These are phyloP conservation scores for Podospora comata DNA, from an alignment of 495 filamentous ascomycete species.

Conservation along the genomic window DNA sequence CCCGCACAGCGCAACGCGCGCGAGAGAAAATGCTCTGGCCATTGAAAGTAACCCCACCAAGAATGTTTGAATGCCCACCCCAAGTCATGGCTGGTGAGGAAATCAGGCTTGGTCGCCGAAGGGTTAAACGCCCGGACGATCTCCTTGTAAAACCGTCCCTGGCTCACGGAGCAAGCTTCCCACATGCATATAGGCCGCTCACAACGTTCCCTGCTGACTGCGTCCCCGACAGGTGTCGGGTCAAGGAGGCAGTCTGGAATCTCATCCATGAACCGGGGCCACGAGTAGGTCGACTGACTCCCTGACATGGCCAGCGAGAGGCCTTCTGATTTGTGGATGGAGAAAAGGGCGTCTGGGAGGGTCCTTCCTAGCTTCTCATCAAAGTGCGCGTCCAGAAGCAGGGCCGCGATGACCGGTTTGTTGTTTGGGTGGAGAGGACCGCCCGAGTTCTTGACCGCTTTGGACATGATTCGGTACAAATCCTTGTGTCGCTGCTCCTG, in stretches of 20 bases:
- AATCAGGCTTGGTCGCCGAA: constrained; percentile 23
- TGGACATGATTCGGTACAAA: constrained; percentile 40
- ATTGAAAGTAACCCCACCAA: background rate
- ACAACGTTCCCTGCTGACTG: constrained; percentile 38
- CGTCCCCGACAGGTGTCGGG: constrained; percentile 29
- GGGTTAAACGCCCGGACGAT: constrained; percentile 43
- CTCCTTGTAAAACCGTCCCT: constrained; percentile 43
- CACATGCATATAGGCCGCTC: constrained; percentile 39
- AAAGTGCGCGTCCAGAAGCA: constrained; percentile 45
- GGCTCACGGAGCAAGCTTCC: constrained; percentile 42
- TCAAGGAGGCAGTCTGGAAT: constrained; percentile 34
- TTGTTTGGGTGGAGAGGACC: constrained; percentile 31
- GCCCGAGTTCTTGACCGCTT: constrained; percentile 40
- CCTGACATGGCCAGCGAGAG: constrained; percentile 50
- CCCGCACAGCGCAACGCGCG: background rate
- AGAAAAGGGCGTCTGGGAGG: constrained; percentile 43
- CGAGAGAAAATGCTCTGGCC: background rate
- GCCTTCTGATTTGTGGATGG: constrained; percentile 39
- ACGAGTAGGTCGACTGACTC: constrained; percentile 46
- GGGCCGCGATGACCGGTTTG: constrained; percentile 43
- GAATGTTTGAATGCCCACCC: too few relatives aligned
- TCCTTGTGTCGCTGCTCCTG: constrained; percentile 20
- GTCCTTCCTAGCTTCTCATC: constrained; percentile 36
- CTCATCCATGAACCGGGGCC: constrained; percentile 45
- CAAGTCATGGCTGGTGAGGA: too few relatives aligned